phyloP scores from a whole-genome alignment of 768 basidiomycete genomes.

The Boletellus emodensis region DNA sequence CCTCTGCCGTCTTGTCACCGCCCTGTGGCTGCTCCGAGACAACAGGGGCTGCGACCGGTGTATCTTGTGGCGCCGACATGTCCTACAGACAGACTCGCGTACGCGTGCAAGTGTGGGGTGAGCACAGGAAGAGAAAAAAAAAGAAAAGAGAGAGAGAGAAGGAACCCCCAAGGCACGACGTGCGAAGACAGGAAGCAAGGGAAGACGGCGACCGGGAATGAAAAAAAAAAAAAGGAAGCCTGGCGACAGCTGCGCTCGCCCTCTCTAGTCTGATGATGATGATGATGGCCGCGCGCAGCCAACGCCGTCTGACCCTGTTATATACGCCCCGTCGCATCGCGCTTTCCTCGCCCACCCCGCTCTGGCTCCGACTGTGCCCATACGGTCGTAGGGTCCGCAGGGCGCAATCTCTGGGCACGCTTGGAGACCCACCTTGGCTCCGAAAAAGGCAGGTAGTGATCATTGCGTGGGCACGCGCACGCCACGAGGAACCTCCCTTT shows the following conservation, averaged over 20 bases:
- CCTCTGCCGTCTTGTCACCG: slow-evolving; percentile 11
- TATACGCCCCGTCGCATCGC: neutral
- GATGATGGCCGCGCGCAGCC: too few species aligned
- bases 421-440: slow-evolving; percentile 7
- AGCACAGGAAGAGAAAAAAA: neutral
- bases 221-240: neutral
- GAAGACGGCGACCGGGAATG: neutral
- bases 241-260: neutral
- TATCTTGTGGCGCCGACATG: slow-evolving; percentile 15
- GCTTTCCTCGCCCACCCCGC: too few species aligned
- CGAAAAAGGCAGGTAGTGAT: too few species aligned
- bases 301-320: too few species aligned
- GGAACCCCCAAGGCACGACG: too few species aligned
- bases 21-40: neutral
- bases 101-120: neutral
- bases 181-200: neutral
- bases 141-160: too few species aligned
- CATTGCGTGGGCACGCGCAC: too few species aligned
- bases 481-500: too few species aligned
- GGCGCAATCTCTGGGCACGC: slow-evolving; percentile 13
- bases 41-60: slow-evolving; percentile 1
- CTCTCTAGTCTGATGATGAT: too few species aligned
- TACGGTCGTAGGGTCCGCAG: neutral
- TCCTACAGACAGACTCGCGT: neutral
- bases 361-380: slow-evolving; percentile 18